Evolutionary conservation across 306 rosid species (phyloP), one percentile per base, ranked within the genome.

Genomic region (Prunus mume): DNA sequence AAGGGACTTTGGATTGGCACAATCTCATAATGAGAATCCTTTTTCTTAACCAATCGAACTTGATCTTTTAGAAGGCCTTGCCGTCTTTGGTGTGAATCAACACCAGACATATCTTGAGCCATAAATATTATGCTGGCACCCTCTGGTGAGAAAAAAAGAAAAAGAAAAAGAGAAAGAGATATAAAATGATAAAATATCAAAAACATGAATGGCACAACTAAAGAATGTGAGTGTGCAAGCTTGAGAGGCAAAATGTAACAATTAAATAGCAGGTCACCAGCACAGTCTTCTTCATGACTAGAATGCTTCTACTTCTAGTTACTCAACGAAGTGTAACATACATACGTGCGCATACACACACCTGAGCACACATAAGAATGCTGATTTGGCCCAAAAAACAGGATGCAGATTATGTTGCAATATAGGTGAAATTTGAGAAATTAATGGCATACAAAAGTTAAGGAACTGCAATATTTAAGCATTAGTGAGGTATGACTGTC

Each of bases 11-110:
- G 88, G 71, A 96, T 92, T 15, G 99, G 74, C 65, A 86, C 88
- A 83, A 96, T 73, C 90, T 91, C 91, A 81, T 87, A 77, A 77
- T 90, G 97, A 78, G 83, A 86, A 69, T 83, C 91, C 83, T 86
- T 91, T 84, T 92, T 89, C 85, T 87, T 91, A 65, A 89, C 91
- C 86, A 92, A 74, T 76, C 82, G 89, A 68, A 96, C 92, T 87
- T 91, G 97, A 89, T 96, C 99, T 88, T 89, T 96, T 46, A 96
- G 79, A 54, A 96, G 96, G 78, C 97, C 99, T n/a, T 78, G 83
- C 72, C 92, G 91, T 72, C 46, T 92, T 63, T 87, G 79, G 63
- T 85, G 86, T 83, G 90, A 83, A 79, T 88, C 97, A 65, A 80
- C 72, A 74, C 81, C 77, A 20, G 93, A 79, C 60, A 66, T 63